phyloP scores from a whole-genome alignment of 192 early-diverging fungal species.

The Linnemannia exigua region DNA sequence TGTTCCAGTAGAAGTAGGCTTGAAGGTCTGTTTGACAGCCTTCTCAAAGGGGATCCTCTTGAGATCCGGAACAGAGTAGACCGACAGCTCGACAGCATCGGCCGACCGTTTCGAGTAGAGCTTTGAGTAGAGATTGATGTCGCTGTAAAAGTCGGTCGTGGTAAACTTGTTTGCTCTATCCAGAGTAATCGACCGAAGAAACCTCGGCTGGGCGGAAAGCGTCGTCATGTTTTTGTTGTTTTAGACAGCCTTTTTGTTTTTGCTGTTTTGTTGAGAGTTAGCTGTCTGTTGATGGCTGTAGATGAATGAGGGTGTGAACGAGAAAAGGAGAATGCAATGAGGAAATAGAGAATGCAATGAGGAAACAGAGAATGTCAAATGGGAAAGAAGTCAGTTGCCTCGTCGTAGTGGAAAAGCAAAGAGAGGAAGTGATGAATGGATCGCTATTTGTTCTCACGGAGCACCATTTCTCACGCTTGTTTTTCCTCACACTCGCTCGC shows the following conservation, averaged over 20 bases:
- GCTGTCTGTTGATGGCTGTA: neutral
- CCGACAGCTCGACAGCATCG: conserved; percentile 67
- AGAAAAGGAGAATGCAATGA: no score
- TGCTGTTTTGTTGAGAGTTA: neutral
- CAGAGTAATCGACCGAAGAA: conserved; percentile 78
- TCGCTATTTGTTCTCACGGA: neutral
- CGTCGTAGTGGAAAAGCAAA: no score
- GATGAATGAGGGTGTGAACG: no score
- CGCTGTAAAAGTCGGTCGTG: conserved; percentile 55
- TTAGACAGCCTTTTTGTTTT: neutral
- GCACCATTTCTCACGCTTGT: neutral
- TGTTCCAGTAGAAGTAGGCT: conserved; percentile 77
- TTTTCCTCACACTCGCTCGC: neutral
- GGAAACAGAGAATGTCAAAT: no score
- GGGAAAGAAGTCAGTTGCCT: no score
- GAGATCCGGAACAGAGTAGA: conserved; percentile 78
- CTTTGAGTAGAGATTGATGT: conserved; percentile 69
- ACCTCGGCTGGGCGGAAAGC: conserved; percentile 52
- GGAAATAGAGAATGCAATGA: no score
- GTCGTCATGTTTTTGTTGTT: conserved; percentile 30
- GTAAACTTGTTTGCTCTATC: conserved; percentile 82
- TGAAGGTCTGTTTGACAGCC: conserved; percentile 79
- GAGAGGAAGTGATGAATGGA: neutral
- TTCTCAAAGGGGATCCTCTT: conserved; percentile 82
- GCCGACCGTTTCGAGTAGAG: conserved; percentile 63